Evolutionary conservation across 257 asterid genomes (phyloP).

Genomic region (Solanum sitiens): DNA sequence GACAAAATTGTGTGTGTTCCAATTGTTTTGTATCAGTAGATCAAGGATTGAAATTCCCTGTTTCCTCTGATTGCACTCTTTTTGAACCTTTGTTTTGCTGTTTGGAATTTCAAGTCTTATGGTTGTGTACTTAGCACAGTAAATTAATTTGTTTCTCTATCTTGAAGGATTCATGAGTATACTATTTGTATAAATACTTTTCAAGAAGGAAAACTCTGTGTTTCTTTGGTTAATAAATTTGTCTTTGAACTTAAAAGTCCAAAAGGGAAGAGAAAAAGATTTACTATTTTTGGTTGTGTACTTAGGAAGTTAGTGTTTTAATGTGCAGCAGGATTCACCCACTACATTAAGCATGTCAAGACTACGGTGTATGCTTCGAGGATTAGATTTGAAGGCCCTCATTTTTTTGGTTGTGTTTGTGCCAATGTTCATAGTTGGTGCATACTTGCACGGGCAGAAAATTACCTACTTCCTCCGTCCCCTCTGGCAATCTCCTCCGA

Average conservation of each 20-base stretch:
- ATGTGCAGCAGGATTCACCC: slow-evolving; percentile 36
- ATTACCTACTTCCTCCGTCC: slow-evolving; percentile 78
- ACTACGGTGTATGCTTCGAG: slow-evolving; percentile 52
- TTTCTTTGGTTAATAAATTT: background rate
- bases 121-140: background rate
- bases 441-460: slow-evolving; percentile 71
- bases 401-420: slow-evolving; percentile 42
- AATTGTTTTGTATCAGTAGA: background rate
- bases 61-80: background rate
- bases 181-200: too few species aligned
- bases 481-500: slow-evolving; percentile 79
- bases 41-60: background rate
- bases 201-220: background rate
- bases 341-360: slow-evolving; percentile 36
- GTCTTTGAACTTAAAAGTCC: background rate
- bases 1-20: background rate
- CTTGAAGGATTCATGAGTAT: too few species aligned
- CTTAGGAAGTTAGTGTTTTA: slow-evolving; percentile 1
- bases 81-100: background rate
- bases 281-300: background rate
- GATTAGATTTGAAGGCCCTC: slow-evolving; percentile 51
- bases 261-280: background rate
- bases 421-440: slow-evolving; percentile 36
- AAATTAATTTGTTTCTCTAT: too few species aligned
- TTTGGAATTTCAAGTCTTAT: background rate